Percentiles rank a stretch among this genome's conserved stretches.
Conservation (phyloP, 306 rosid genomes). For the Cicer chorassanicum region DNA sequence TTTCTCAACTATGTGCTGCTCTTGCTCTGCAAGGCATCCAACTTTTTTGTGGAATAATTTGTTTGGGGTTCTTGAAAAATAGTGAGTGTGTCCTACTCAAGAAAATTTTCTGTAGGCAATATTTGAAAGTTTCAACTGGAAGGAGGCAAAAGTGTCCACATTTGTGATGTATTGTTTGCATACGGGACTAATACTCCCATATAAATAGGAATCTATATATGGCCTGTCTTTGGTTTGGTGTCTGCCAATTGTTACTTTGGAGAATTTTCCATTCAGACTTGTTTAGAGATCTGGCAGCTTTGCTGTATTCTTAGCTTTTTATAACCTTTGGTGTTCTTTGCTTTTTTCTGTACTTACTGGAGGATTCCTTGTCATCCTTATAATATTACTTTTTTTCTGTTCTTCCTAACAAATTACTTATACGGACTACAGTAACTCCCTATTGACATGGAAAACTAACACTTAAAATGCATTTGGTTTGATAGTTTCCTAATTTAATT, state of each 20-base stretch:
- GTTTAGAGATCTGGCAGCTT: slow-evolving; percentile 9
- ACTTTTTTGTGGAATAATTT: slow-evolving; percentile 2
- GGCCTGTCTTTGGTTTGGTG: not conserved
- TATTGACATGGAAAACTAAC: slow-evolving; percentile 10
- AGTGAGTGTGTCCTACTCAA: slow-evolving; percentile 2
- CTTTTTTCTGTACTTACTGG: slow-evolving; percentile 19
- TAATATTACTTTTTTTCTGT: not conserved
- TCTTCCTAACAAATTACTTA: not conserved
- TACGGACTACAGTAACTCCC: not conserved
- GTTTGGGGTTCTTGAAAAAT: slow-evolving; percentile 4
- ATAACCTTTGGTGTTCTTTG: slow-evolving; percentile 6
- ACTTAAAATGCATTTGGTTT: slow-evolving; percentile 21
- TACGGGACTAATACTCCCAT: slow-evolving; percentile 11
- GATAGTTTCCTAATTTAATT: slow-evolving; percentile 26
- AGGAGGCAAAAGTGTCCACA: slow-evolving; percentile 3
- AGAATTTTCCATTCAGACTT: slow-evolving; percentile 7
- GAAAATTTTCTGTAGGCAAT: not conserved
- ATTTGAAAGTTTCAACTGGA: slow-evolving; percentile 27
- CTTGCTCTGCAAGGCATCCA: slow-evolving; percentile 17
- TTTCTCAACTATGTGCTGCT: slow-evolving; percentile 7
- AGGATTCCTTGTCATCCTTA: slow-evolving; percentile 1
- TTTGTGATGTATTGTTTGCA: slow-evolving; percentile 12
- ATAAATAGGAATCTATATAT: not conserved
- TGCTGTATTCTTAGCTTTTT: not conserved
- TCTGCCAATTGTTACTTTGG: slow-evolving; percentile 26